Evolutionary conservation across 306 rosid genomes (phyloP), one percentile per base, ranked within the genome.

Genomic region (Senna siamea): DNA sequence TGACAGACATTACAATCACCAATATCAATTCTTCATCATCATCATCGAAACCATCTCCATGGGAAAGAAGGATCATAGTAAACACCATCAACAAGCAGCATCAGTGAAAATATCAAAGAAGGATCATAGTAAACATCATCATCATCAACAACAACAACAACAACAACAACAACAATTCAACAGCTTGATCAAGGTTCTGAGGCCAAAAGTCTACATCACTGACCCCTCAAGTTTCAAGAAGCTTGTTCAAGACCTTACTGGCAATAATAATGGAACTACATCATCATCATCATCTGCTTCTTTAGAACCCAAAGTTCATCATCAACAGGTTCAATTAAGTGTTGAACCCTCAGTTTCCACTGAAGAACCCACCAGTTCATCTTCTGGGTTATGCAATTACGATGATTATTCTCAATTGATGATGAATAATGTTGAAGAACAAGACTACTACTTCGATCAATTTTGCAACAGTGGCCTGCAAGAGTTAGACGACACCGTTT

Each of bases 171-270:
- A 84, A 28, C 59, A 75, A 48, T 72, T 85, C 56, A 71, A 78
- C 52, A 75, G 60, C 59, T 75, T 85, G 85, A 85, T 85, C 18
- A 78, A 78, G 54, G 77, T 74, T 53, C 65, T 85, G 61, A 61
- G 56, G 59, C 88, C 88, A 10, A 81, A 78, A 51, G 88, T 85
- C 40, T 81, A 81, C 77, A 85, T 85, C 83, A 85, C 77, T 20
- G 81, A 78, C 52, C 66, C 38, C 71, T 78, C 88, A 66, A 66
- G 57, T 14, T 85, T 81, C 83, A 85, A 85, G 75, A 73, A 71
- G 53, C 53, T 85, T 19, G 88, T 85, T 54, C 88, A 85, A 78
- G 81, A 85, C 32, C 67, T 85, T 53, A 85, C 88, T 60, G 88
- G 88, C 30, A 26, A 26, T 26, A 26, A 26, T 13, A 81, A 71